Conservation (phyloP, 495 filamentous ascomycete species). For the Zalerion maritima region DNA sequence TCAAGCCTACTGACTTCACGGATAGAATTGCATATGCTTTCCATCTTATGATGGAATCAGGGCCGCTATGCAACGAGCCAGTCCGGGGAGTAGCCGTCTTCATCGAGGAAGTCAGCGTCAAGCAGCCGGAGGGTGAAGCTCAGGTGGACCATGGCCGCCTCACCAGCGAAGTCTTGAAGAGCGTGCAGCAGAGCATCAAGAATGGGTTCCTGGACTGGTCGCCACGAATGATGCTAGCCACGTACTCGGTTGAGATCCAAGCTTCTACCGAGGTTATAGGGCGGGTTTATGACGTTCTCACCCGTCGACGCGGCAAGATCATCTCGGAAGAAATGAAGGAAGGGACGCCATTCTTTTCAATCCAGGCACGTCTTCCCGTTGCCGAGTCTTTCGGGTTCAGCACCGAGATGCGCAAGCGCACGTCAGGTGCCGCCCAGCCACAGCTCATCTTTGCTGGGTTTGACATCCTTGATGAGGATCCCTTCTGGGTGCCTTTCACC, state of each 20-base stretch:
- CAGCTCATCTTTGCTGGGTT: constrained; percentile 89
- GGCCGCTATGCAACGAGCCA: constrained; percentile 85
- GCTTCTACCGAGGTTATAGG: constrained; percentile 93
- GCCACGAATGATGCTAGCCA: constrained; percentile 83
- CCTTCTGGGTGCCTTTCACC: constrained; percentile 93
- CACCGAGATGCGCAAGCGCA: constrained; percentile 90
- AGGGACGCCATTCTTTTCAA: constrained; percentile 91
- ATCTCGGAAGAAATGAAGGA: constrained; percentile 84
- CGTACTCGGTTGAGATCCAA: constrained; percentile 97
- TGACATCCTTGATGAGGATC: constrained; percentile 82
- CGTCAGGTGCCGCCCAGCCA: constrained; percentile 76
- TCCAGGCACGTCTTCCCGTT: constrained; percentile 71
- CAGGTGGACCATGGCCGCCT: constrained; percentile 62
- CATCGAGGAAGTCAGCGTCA: constrained; percentile 61
- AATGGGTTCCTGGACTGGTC: constrained; percentile 92
- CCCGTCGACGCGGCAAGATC: constrained; percentile 77
- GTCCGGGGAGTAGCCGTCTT: constrained; percentile 89
- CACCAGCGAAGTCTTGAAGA: constrained; percentile 81
- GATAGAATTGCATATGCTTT: constrained; percentile 89
- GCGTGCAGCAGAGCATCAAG: constrained; percentile 69
- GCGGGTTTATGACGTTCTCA: constrained; percentile 85
- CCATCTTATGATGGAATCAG: constrained; percentile 79
- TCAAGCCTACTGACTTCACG: constrained; percentile 57
- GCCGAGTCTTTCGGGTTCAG: constrained; percentile 92
- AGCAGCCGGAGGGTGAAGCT: constrained; percentile 37